Conservation (phyloP, 371 early-diverging fungal species). For the Mucor indicus region DNA sequence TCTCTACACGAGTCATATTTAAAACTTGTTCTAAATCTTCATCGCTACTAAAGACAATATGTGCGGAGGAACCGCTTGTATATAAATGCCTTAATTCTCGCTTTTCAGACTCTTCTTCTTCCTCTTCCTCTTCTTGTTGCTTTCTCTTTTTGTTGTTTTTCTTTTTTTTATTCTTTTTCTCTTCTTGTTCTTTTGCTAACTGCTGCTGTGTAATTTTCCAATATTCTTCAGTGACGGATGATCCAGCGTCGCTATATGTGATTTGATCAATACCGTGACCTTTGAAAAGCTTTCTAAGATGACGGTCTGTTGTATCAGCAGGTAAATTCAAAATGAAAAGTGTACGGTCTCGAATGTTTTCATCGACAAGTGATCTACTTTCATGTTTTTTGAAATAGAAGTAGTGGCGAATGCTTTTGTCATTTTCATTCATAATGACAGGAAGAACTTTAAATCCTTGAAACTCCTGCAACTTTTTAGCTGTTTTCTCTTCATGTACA, state of each 20-base stretch:
- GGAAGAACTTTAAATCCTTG: conserved; percentile 57
- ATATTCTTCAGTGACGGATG: conserved; percentile 17
- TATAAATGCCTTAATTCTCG: conserved; percentile 33
- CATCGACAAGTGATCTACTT: conserved; percentile 43
- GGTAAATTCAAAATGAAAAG: conserved; percentile 84
- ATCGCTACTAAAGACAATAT: conserved; percentile 72
- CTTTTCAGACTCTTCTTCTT: conserved; percentile 6
- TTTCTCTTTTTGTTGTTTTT: conserved; percentile 22
- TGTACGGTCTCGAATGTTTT: conserved; percentile 64
- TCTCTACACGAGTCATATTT: conserved; percentile 57
- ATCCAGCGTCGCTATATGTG: conserved; percentile 24
- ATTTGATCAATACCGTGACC: conserved; percentile 61
- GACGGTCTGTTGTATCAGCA: conserved; percentile 70
- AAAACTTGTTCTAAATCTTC: conserved; percentile 63
- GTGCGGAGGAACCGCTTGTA: conserved; percentile 65
- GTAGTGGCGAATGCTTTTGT: conserved; percentile 53
- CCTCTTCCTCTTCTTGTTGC: conserved; percentile 15
- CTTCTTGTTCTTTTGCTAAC: conserved; percentile 15
- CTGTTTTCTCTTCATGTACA: not conserved
- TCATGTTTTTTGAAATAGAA: conserved; percentile 76
- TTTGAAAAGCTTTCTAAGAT: conserved; percentile 71
- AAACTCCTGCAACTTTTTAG: conserved; percentile 42
- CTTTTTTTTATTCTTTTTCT: conserved; percentile 26
- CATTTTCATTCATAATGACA: conserved; percentile 38
- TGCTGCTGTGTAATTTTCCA: conserved; percentile 28